phyloP scores from a whole-genome alignment of 129 eudicot genomes.

The sunflower (Helianthus annuus) region DNA sequence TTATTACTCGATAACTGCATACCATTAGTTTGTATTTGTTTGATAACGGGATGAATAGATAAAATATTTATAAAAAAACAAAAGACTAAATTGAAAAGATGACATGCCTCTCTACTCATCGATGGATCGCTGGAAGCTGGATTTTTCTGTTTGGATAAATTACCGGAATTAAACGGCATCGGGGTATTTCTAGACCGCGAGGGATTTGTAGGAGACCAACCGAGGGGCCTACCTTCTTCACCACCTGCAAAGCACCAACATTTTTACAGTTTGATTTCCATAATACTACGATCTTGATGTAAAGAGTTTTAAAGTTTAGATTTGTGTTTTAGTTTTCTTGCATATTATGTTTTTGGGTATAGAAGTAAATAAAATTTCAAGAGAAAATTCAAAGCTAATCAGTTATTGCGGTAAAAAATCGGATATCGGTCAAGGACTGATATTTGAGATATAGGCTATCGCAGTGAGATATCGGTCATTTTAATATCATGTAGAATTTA shows the following conservation, averaged over 20 bases:
- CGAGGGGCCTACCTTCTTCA: constrained; percentile 57
- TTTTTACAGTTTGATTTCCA: too few species aligned
- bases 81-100: neutral
- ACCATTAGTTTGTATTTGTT: neutral
- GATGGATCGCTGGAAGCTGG: constrained; percentile 58
- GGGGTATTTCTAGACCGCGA: constrained; percentile 45
- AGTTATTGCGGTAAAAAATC: too few species aligned
- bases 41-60: neutral
- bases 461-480: too few species aligned
- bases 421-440: too few species aligned
- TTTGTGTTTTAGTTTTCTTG: too few species aligned
- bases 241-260: constrained; percentile 46
- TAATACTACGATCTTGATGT: too few species aligned
- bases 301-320: too few species aligned
- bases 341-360: too few species aligned
- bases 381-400: too few species aligned
- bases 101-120: constrained; percentile 58
- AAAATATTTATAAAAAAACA: neutral
- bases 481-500: too few species aligned
- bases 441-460: too few species aligned
- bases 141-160: constrained; percentile 63
- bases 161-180: constrained; percentile 49
- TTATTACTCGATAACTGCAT: constrained; percentile 55
- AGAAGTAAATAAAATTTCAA: too few species aligned
- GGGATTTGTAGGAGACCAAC: constrained; percentile 60